Evolutionary conservation across 352 stramenopile species (phyloP), one percentile per base, ranked within the genome.

Genomic region (Phytophthora sp.): DNA sequence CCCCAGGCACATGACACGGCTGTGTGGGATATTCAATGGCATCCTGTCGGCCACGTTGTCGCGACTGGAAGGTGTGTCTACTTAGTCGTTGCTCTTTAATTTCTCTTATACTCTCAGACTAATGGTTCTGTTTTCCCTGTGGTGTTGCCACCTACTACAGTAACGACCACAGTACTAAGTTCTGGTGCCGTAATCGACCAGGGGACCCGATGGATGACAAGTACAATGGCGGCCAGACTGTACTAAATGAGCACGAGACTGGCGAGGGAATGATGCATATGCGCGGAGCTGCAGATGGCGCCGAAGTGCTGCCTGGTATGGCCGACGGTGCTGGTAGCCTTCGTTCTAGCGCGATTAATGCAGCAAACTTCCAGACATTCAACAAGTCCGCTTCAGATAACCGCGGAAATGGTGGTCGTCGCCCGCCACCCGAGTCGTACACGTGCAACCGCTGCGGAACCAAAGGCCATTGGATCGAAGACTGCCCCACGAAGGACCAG

Each of bases 21-120:
- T 0, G 97, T 99, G 53, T 99, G 97, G 96, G 94, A 99, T 73
- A 96, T 99, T 70, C 94, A 98, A 71, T 99, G 96, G 96, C 96
- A 99, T 77, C 97, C 97, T 8, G 89, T 96, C 18, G 97, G 97
- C 26, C 96, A 99, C 63, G 88, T 99, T 26, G 77, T 99, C 16
- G 96, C 96, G 3, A 99, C 94, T 11, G 97, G 93, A 51, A 97
- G 82, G 80, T 87, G 63, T 41, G 69, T 64, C 16, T 45, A 46
- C 36, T 13, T 3, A 4, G 13, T n/a, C 29, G 50, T 35, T 57
- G 8, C 23, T 20, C 13, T 4, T 24, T 20, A 2, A 26, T 21
- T 63, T 27, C 21, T 16, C 36, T 24, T 67, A 2, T 9, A 24
- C 1, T n/a, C 26, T 26, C 16, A 56, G 33, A 35, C 39, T 68